A percentile compares a stretch with the other conserved stretches of the same genome.
Evolutionary conservation across 805 yeast genomes (phyloP).

Genomic region (Hemisphaericaspora nanyangensis): DNA sequence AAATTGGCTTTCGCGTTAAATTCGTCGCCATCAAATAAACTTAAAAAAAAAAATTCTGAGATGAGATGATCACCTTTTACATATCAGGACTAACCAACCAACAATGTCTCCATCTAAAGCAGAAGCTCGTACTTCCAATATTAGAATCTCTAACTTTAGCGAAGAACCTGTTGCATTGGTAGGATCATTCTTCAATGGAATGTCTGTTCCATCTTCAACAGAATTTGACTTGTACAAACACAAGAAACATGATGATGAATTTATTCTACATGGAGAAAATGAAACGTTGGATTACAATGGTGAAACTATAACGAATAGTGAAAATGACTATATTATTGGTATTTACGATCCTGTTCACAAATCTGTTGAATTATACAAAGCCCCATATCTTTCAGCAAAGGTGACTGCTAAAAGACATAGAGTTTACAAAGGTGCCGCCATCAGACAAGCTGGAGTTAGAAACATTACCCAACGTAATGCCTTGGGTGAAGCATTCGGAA

Average conservation of each 20-base stretch:
- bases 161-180: conserved; percentile 46
- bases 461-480: conserved; percentile 67
- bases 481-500: conserved; percentile 95
- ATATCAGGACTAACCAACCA: conserved; percentile 1
- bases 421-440: conserved; percentile 55
- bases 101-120: conserved; percentile 6
- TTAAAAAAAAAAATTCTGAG: conserved; percentile 1
- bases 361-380: conserved; percentile 57
- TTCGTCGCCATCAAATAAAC: too few relatives aligned
- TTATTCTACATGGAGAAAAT: conserved; percentile 71
- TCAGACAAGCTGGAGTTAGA: conserved; percentile 52
- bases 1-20: too few relatives aligned
- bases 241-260: conserved; percentile 37
- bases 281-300: conserved; percentile 74
- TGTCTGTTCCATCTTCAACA: conserved; percentile 55
- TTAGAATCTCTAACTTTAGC: conserved; percentile 33
- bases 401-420: conserved; percentile 62
- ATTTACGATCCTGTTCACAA: conserved; percentile 68
- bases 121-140: conserved; percentile 34
- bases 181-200: conserved; percentile 79
- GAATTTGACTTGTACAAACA: conserved; percentile 61
- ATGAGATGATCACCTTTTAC: background rate
- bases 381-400: conserved; percentile 59
- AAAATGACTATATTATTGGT: conserved; percentile 64
- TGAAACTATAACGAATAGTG: conserved; percentile 24